Conservation (phyloP, 2,329 filamentous ascomycete genomes). For the Diaporthe aspalathi region DNA sequence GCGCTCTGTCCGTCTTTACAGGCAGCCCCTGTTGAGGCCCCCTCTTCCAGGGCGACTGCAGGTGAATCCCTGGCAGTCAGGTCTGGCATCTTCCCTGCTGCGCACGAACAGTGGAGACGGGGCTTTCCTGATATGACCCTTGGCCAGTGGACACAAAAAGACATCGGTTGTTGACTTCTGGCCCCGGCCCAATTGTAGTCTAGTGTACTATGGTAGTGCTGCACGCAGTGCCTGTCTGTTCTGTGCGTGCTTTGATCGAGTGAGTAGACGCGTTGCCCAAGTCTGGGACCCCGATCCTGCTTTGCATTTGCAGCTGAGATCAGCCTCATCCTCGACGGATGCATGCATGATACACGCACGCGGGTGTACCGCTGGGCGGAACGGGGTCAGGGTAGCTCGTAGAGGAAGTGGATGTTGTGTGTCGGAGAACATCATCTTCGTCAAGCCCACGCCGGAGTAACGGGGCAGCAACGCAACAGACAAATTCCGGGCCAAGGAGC, state of each 20-base stretch:
- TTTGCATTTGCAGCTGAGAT: neutral
- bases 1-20: conserved; percentile 8
- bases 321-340: no score
- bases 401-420: neutral
- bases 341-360: neutral
- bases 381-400: neutral
- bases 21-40: conserved; percentile 18
- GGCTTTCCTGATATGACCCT: conserved; percentile 26
- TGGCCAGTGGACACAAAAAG: conserved; percentile 21
- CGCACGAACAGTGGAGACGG: conserved; percentile 36
- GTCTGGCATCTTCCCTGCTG: conserved; percentile 26
- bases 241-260: neutral
- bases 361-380: neutral
- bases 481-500: conserved; percentile 3
- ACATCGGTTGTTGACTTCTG: conserved; percentile 14
- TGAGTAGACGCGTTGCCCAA: neutral
- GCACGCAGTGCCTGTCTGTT: neutral
- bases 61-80: conserved; percentile 18
- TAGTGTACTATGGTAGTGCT: no score
- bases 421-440: conserved; percentile 11
- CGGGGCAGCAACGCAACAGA: conserved; percentile 11
- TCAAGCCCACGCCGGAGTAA: no score
- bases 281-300: neutral
- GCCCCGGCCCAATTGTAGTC: conserved; percentile 17
- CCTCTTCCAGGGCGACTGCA: conserved; percentile 20